Evolutionary conservation across 2,329 filamentous ascomycete species (phyloP).

Genomic region (Magnaporthiopsis poae): DNA sequence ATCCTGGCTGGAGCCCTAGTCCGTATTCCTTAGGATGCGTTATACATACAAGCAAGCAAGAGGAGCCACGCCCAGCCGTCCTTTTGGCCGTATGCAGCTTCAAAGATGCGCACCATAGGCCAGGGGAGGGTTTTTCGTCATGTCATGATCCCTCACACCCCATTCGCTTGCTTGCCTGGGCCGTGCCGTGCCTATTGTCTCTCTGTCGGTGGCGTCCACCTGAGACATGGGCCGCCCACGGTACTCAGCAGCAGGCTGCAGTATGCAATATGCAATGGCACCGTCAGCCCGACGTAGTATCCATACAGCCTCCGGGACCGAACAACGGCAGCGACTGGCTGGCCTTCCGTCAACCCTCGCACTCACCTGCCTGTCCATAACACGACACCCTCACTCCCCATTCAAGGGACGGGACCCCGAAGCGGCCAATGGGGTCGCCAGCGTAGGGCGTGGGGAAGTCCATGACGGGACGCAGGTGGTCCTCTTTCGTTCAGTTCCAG

Average conservation of each 20-base stretch:
- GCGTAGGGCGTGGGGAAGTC: not conserved
- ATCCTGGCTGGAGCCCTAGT: not conserved
- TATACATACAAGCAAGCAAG: not conserved
- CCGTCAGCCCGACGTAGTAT: not conserved
- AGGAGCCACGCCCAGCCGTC: not conserved
- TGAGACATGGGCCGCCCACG: not conserved
- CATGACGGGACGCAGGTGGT: no score
- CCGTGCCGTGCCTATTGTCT: not conserved
- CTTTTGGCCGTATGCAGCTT: not conserved
- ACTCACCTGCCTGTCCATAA: not conserved
- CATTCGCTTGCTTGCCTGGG: not conserved
- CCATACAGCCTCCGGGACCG: not conserved
- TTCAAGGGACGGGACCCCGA: not conserved
- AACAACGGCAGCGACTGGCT: not conserved
- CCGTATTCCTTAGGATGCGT: not conserved
- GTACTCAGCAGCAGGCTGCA: not conserved
- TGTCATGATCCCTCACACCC: not conserved
- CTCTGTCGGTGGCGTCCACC: not conserved
- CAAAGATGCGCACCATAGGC: not conserved
- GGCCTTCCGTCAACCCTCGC: not conserved
- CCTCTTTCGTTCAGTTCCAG: no score
- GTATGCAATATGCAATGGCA: not conserved
- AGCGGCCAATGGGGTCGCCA: not conserved
- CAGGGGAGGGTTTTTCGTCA: not conserved
- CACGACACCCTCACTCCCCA: not conserved